phyloP scores from a whole-genome alignment of 2,329 filamentous ascomycete genomes.

The Mariannaea elegans region DNA sequence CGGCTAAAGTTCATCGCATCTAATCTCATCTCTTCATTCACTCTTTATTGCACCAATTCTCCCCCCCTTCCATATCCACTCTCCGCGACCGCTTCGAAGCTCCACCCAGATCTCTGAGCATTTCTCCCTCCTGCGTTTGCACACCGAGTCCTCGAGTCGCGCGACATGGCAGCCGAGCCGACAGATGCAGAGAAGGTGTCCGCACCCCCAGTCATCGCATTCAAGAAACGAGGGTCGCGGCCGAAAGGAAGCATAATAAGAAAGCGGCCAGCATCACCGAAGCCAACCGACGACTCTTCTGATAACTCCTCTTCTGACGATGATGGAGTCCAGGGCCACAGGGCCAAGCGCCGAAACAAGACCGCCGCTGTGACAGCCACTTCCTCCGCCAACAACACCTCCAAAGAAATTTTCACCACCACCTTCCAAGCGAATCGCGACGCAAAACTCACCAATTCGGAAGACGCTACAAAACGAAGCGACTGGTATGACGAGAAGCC shows the following conservation, averaged over 20 bases:
- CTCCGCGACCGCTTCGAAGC: not conserved
- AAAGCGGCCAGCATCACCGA: slow-evolving; percentile 1
- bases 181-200: not conserved
- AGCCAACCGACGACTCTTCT: not conserved
- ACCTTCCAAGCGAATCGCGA: not conserved
- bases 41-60: not conserved
- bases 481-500: slow-evolving; percentile 1
- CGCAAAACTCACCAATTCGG: not conserved
- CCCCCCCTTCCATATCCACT: not conserved
- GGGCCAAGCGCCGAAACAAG: slow-evolving; percentile 1
- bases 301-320: not conserved
- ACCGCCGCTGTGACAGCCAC: not conserved
- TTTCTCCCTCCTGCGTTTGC: not conserved
- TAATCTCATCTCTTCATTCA: not conserved
- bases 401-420: not conserved
- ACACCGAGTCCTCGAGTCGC: not conserved
- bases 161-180: not conserved
- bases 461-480: not conserved
- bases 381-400: not conserved
- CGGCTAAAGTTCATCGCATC: not conserved
- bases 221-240: slow-evolving; percentile 1
- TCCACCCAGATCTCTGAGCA: not conserved
- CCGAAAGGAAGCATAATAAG: not conserved
- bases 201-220: not conserved
- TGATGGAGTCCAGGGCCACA: not conserved